Evolutionary conservation across 352 stramenopile genomes (phyloP), one percentile per base, ranked within the genome.

Genomic region (Phytophthora megakarya): DNA sequence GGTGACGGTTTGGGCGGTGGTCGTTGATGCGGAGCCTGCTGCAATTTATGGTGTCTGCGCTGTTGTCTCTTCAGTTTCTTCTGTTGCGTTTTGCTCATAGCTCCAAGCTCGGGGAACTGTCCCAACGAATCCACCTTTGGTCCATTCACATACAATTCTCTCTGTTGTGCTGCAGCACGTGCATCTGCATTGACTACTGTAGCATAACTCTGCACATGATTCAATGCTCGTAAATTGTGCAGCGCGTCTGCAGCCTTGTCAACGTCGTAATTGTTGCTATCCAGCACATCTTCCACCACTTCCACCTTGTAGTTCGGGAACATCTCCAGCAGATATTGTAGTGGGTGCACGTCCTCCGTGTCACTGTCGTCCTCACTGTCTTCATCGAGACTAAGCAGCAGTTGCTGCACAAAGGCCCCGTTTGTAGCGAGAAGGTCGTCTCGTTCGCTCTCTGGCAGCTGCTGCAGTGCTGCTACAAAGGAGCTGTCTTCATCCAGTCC

Each of bases 251-350:
- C 81, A 3, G 84, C 72, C 25, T 73, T 80, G 5, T 86, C 61
- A 1, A 92, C 63, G 39, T 92, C 76, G 30, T 84, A 89, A 10
- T 69, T 50, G 16, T 90, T 67, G 22, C 74, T 67, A 23, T 90
- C 80, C 30, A 88, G 70, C 52, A 89, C 76, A 42, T 84, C 72
- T 25, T 90, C 81, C 40, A 92, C 77, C 25, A 90, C 70, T 8
- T 88, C 73, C 16, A 74, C 69, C 43, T 78, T 74, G 65, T 84
- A 86, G 56, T 80, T 45, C 7, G 83, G 81, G 28, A 84, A 92
- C 50, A 88, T 39, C 11, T 72, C 65, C 37, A 86, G 60, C 15
- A 92, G 67, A 56, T 80, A 52, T 30, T 80, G 71, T 37, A 92
- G 33, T 28, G 83, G 77, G 30, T 90, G 81, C 25, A 70, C 18